Evolutionary conservation across 768 basidiomycete genomes (phyloP), one percentile per base, ranked within the genome.

Genomic region (Sarcodon aspratus): DNA sequence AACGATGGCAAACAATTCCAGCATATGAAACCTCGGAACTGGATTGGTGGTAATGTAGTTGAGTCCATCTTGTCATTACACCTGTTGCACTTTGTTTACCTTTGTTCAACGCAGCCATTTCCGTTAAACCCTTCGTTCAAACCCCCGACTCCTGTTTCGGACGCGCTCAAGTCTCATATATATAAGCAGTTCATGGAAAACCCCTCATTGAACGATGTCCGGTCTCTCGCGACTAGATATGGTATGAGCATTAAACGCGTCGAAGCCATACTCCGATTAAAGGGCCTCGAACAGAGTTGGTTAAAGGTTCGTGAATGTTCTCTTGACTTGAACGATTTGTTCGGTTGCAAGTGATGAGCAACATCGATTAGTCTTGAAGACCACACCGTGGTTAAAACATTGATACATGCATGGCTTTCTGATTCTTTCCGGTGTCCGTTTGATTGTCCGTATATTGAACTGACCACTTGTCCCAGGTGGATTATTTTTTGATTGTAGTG

Each of bases 351-450:
- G 75, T 80, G 82, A 79, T 74, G 74, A 76, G 68, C 65, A 66
- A 75, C 66, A 75, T 74, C 83, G 91, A 93, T 94, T 94, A 93
- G 89, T 94, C 88, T 90, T 90, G 65, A 82, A 89, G 89, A 89
- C 82, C 58, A 53, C 54, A 53, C 63, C 67, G 76, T 87, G 86
- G 84, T 88, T 87, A 78, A 69, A 60, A 61, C 57, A 50, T 48
- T 55, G 49, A 51, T 56, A 63, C 63, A 68, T 68, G 63, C 63
- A 64, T 69, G 63, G 60, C 64, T 67, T 65, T 67, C 63, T 66
- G 64, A 66, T 34, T 33, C 50, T 52, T 51, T 48, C 44, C 45
- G 18, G 46, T 47, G 42, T 40, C 52, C 49, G 52, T 47, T 49
- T 49, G 50, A 58, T 59, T 52, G 55, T 57, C 48, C 50, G 57